Evolutionary conservation across 768 basidiomycete genomes (phyloP).

Genomic region (Pulveroboletus ravenelii): DNA sequence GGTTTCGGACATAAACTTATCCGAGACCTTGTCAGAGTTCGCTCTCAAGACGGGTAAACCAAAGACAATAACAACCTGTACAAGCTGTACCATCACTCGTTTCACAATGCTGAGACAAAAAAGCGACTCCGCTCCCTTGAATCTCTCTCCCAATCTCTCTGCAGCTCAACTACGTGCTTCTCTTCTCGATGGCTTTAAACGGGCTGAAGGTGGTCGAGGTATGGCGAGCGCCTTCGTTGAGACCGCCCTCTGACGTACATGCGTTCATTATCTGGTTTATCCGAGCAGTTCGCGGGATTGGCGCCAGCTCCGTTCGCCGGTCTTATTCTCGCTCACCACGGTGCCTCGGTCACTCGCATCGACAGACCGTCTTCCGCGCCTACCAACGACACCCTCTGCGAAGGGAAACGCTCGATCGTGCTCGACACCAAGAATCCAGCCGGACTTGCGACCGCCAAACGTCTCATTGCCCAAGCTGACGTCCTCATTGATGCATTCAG

Average conservation of each 20-base stretch:
- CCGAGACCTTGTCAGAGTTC: neutral
- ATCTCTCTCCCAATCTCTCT: neutral
- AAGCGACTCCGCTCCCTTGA: neutral
- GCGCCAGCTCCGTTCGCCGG: slow-evolving; percentile 81
- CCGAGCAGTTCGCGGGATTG: slow-evolving; percentile 66
- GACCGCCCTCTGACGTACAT: no score
- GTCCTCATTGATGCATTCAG: slow-evolving; percentile 81
- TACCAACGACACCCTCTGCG: slow-evolving; percentile 52
- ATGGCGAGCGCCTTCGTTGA: neutral
- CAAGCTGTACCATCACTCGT: neutral
- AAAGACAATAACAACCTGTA: no score
- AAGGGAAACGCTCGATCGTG: slow-evolving; percentile 72
- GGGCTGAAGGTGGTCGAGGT: slow-evolving; percentile 53
- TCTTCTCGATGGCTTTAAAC: slow-evolving; percentile 39
- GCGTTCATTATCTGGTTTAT: neutral
- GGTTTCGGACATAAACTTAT: neutral
- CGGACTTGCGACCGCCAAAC: slow-evolving; percentile 52
- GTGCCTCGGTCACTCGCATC: slow-evolving; percentile 70
- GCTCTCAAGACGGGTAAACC: neutral
- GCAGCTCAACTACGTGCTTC: neutral
- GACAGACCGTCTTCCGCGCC: slow-evolving; percentile 49
- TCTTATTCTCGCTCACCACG: slow-evolving; percentile 72
- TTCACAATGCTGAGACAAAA: slow-evolving; percentile 14
- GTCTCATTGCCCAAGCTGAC: slow-evolving; percentile 63
- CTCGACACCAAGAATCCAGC: slow-evolving; percentile 60